These are phyloP conservation scores for Globisporangium megalacanthum DNA, from an alignment of 352 stramenopile genomes.

Conservation along the genomic window DNA sequence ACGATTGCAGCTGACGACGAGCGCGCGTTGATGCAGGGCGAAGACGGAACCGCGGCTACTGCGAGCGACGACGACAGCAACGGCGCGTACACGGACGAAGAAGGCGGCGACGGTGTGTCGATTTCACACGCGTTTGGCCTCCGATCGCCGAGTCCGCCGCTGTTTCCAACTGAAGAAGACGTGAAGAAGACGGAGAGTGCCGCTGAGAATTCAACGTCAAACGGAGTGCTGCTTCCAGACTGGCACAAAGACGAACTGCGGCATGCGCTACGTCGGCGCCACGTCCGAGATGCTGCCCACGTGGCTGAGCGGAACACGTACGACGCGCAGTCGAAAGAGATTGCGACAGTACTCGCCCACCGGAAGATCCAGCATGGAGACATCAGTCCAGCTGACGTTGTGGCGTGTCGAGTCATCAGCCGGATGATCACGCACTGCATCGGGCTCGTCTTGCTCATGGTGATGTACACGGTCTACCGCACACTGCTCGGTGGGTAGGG, in stretches of 20 bases:
- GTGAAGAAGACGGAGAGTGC: conserved; percentile 15
- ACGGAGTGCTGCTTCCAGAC: conserved; percentile 31
- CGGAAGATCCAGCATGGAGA: conserved; percentile 28
- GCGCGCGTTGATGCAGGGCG: conserved; percentile 4
- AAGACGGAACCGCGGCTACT: conserved; percentile 24
- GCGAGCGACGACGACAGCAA: conserved; percentile 25
- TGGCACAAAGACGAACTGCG: conserved; percentile 50
- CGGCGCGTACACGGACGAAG: conserved; percentile 19
- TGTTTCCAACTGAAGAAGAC: conserved; percentile 18
- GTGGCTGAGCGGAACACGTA: conserved; percentile 29
- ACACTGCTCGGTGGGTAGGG: neutral
- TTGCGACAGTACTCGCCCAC: conserved; percentile 41
- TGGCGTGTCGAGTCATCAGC: conserved; percentile 41
- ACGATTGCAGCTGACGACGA: conserved; percentile 44
- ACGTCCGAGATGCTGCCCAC: conserved; percentile 27
- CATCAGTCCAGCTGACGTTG: conserved; percentile 29
- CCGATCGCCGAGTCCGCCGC: conserved; percentile 15
- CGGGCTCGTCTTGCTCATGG: conserved; percentile 30
- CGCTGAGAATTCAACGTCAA: no score
- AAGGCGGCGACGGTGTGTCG: conserved; percentile 8
- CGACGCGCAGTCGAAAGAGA: conserved; percentile 39
- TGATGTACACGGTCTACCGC: conserved; percentile 19
- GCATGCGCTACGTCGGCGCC: conserved; percentile 45
- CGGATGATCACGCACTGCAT: conserved; percentile 40
- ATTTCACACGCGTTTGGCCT: conserved; percentile 53